Conservation (phyloP, 148 eudicot genomes). For the Rhododendron williamsianum region DNA sequence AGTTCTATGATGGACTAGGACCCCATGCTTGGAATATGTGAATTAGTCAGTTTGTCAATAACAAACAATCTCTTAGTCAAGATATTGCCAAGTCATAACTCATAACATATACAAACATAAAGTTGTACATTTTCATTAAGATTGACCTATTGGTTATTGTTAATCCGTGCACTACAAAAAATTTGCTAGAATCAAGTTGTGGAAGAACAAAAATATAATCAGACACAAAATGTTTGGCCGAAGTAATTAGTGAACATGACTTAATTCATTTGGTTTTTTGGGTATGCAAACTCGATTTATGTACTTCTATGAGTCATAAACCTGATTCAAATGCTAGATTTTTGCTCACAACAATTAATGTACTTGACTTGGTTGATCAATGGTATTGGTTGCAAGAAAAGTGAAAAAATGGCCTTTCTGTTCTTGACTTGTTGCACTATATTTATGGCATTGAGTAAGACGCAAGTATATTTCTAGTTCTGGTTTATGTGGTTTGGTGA, state of each 20-base stretch:
- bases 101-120: not conserved
- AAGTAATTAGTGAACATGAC: not conserved
- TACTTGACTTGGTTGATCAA: not conserved
- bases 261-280: not conserved
- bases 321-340: not conserved
- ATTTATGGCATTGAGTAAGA: not conserved
- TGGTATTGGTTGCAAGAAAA: not conserved
- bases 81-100: not conserved
- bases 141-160: not conserved
- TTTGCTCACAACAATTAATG: not conserved
- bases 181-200: not conserved
- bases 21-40: not conserved
- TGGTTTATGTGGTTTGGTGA: constrained; percentile 1
- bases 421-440: not conserved
- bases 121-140: not conserved
- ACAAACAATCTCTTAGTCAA: not conserved
- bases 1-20: not conserved
- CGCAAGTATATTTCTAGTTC: not conserved
- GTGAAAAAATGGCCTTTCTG: not conserved
- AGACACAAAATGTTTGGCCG: not conserved
- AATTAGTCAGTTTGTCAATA: not conserved
- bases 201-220: not conserved
- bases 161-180: not conserved
- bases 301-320: not conserved
- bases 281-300: not conserved